phyloP scores from a whole-genome alignment of 1,284 basidiomycete genomes.

The Inonotus hispidus region DNA sequence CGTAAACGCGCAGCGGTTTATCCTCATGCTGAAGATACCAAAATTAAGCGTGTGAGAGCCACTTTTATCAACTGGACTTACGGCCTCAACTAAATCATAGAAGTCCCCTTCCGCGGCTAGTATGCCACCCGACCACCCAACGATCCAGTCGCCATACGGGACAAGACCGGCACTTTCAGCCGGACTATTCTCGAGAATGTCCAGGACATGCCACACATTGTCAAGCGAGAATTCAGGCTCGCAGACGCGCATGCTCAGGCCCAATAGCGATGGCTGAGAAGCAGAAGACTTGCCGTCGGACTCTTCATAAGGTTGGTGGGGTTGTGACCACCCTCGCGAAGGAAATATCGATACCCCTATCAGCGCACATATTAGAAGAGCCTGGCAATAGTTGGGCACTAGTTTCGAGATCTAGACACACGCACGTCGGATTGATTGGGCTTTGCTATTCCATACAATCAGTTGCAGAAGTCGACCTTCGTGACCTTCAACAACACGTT shows the following conservation, averaged over 20 bases:
- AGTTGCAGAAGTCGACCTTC: slow-evolving; percentile 79
- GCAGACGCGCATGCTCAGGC: slow-evolving; percentile 89
- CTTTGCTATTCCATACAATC: slow-evolving; percentile 90
- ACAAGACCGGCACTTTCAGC: slow-evolving; percentile 87
- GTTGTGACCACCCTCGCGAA: slow-evolving; percentile 72
- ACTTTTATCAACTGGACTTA: slow-evolving; percentile 34
- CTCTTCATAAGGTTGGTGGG: neutral
- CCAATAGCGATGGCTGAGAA: slow-evolving; percentile 75
- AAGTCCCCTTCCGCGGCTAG: slow-evolving; percentile 93
- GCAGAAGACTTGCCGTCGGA: slow-evolving; percentile 1
- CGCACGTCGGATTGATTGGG: slow-evolving; percentile 76
- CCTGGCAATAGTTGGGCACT: neutral
- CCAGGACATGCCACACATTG: slow-evolving; percentile 97
- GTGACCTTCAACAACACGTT: slow-evolving; percentile 79
- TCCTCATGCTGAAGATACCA: slow-evolving; percentile 69
- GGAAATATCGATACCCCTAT: slow-evolving; percentile 82
- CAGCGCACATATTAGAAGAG: slow-evolving; percentile 9
- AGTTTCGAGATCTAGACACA: slow-evolving; percentile 17
- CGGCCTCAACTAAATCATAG: slow-evolving; percentile 92
- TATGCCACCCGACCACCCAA: slow-evolving; percentile 94
- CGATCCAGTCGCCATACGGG: slow-evolving; percentile 85
- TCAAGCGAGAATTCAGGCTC: slow-evolving; percentile 83
- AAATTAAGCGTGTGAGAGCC: slow-evolving; percentile 17
- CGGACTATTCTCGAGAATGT: slow-evolving; percentile 93
- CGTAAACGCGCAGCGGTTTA: slow-evolving; percentile 88